Conservation (phyloP, 2,329 filamentous ascomycete species). For the Alternaria infectoria region DNA sequence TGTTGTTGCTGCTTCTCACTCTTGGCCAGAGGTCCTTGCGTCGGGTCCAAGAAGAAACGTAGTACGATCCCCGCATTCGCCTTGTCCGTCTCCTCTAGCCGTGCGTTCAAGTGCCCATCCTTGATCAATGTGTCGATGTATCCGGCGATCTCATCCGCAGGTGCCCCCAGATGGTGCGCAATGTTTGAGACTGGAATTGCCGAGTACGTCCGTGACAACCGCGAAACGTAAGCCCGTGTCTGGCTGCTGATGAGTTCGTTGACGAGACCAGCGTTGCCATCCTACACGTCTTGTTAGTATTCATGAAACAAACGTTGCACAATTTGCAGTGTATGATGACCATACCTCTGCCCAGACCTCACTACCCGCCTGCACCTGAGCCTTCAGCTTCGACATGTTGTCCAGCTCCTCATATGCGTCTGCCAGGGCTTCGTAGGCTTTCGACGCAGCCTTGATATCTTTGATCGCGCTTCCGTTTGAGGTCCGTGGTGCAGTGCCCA, state of each 20-base stretch:
- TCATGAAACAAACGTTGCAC: conserved; percentile 11
- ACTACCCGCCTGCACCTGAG: conserved; percentile 66
- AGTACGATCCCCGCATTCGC: conserved; percentile 55
- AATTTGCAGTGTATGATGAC: conserved; percentile 18
- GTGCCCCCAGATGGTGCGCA: conserved; percentile 57
- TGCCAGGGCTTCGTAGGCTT: conserved; percentile 74
- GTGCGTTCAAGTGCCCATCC: conserved; percentile 58
- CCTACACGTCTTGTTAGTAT: conserved; percentile 50
- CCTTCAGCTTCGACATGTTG: conserved; percentile 62
- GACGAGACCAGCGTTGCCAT: conserved; percentile 76
- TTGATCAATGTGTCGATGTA: conserved; percentile 62
- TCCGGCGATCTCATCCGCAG: conserved; percentile 59
- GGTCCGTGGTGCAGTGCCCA: conserved; percentile 62
- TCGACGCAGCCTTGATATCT: conserved; percentile 64
- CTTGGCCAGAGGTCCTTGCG: conserved; percentile 46
- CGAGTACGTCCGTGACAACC: conserved; percentile 74
- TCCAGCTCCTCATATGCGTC: conserved; percentile 65
- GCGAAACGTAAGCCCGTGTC: conserved; percentile 75
- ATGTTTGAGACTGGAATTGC: conserved; percentile 64
- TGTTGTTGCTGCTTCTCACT: conserved; percentile 49
- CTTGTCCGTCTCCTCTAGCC: conserved; percentile 53
- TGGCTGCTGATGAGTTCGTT: conserved; percentile 72
- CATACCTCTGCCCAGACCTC: conserved; percentile 66
- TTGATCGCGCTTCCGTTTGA: conserved; percentile 62
- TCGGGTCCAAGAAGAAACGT: conserved; percentile 57